Evolutionary conservation across 2,329 filamentous ascomycete species (phyloP).

Genomic region (Monilinia vaccinii-corymbosi): DNA sequence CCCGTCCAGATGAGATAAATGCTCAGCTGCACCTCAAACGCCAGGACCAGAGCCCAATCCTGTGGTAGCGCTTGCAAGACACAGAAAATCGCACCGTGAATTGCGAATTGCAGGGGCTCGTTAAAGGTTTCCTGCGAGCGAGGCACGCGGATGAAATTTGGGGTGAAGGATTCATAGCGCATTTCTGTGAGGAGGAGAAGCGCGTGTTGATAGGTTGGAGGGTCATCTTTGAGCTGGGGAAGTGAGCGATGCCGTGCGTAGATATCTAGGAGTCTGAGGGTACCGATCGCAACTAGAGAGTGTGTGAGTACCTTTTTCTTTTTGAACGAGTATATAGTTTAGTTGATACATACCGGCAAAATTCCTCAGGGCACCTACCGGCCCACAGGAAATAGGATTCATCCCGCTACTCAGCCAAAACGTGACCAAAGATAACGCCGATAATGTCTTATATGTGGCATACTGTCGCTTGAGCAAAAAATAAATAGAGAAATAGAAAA

Average conservation of each 20-base stretch:
- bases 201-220: slow-evolving; percentile 26
- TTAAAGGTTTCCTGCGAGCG: slow-evolving; percentile 29
- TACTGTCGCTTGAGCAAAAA: slow-evolving; percentile 22
- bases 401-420: slow-evolving; percentile 25
- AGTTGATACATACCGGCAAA: slow-evolving; percentile 27
- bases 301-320: not conserved
- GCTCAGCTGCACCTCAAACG: slow-evolving; percentile 32
- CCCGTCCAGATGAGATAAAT: slow-evolving; percentile 35
- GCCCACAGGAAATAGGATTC: slow-evolving; percentile 29
- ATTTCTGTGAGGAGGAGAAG: slow-evolving; percentile 33
- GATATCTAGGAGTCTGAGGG: slow-evolving; percentile 35
- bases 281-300: slow-evolving; percentile 29
- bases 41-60: slow-evolving; percentile 29
- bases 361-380: slow-evolving; percentile 28
- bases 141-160: slow-evolving; percentile 32
- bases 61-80: slow-evolving; percentile 32
- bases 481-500: slow-evolving; percentile 30
- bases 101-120: slow-evolving; percentile 30
- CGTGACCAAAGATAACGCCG: slow-evolving; percentile 18
- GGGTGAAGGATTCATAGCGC: slow-evolving; percentile 36
- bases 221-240: slow-evolving; percentile 21
- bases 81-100: slow-evolving; percentile 30
- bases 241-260: slow-evolving; percentile 30
- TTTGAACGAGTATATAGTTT: no score
- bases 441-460: slow-evolving; percentile 21